phyloP scores from a whole-genome alignment of 495 filamentous ascomycete species.

The Bombardia bombarda region DNA sequence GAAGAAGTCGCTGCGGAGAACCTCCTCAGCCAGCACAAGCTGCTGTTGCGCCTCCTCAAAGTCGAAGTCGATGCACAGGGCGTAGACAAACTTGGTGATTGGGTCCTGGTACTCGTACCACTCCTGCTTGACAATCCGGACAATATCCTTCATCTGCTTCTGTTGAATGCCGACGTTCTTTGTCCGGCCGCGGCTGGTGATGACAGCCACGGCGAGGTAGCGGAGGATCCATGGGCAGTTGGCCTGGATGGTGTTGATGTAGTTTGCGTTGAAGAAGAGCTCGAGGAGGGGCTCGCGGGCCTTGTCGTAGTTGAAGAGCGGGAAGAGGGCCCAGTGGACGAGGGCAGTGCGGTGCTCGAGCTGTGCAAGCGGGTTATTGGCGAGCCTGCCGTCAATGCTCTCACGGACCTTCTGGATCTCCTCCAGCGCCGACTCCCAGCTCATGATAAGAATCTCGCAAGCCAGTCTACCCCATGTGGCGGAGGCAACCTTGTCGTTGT shows the following conservation, averaged over 20 bases:
- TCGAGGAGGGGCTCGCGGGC: constrained; percentile 87
- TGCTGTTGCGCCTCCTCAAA: constrained; percentile 97
- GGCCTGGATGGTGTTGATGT: constrained; percentile 99
- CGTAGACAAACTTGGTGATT: constrained; percentile 91
- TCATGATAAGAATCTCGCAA: constrained; percentile 83
- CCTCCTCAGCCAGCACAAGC: constrained; percentile 82
- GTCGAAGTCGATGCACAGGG: constrained; percentile 95
- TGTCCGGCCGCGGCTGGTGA: constrained; percentile 81
- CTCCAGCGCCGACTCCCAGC: constrained; percentile 94
- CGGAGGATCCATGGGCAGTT: constrained; percentile 94
- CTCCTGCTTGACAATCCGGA: constrained; percentile 92
- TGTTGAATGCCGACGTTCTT: constrained; percentile 83
- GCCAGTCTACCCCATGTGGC: constrained; percentile 97
- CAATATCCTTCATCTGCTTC: constrained; percentile 95
- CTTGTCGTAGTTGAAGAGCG: constrained; percentile 95
- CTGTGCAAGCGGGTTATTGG: constrained; percentile 91
- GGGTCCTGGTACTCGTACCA: constrained; percentile 95
- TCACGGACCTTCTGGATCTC: constrained; percentile 93
- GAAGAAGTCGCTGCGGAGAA: constrained; percentile 93
- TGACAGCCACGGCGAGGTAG: constrained; percentile 90
- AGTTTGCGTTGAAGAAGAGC: constrained; percentile 89
- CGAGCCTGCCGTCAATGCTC: constrained; percentile 79
- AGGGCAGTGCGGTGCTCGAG: constrained; percentile 93
- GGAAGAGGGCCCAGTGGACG: constrained; percentile 97
- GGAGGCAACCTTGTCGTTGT: constrained; percentile 90